A percentile compares a stretch with the other conserved stretches of the same genome.
Evolutionary conservation across 225 moss, liverwort and hornwort genomes (phyloP).

Genomic region (Neckera pumila): DNA sequence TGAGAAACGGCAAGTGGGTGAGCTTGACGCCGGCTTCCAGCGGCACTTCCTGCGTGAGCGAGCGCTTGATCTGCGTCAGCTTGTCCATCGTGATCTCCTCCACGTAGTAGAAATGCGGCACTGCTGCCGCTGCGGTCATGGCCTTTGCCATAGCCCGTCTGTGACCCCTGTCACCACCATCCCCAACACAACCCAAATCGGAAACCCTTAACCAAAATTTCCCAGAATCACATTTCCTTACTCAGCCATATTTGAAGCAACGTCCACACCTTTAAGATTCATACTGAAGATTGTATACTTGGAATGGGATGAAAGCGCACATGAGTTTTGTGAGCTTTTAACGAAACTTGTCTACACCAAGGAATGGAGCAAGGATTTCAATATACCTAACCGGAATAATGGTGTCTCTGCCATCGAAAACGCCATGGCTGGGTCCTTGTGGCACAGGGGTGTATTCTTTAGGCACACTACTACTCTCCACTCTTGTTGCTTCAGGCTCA

Average conservation of each 20-base stretch:
- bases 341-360: not conserved
- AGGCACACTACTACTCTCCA: not conserved
- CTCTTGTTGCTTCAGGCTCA: not conserved
- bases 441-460: slow-evolving; percentile 23
- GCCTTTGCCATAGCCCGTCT: slow-evolving; percentile 86
- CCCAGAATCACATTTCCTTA: no score
- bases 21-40: slow-evolving; percentile 63
- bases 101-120: slow-evolving; percentile 87
- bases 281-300: not conserved
- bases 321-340: not conserved
- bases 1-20: slow-evolving; percentile 72
- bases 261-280: no score
- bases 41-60: slow-evolving; percentile 27
- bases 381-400: slow-evolving; percentile 69
- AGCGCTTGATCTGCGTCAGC: slow-evolving; percentile 42
- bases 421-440: slow-evolving; percentile 16
- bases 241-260: not conserved
- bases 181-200: not conserved
- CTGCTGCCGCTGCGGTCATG: slow-evolving; percentile 71
- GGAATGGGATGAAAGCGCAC: not conserved
- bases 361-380: not conserved
- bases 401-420: slow-evolving; percentile 33
- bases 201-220: not conserved
- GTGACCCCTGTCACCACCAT: slow-evolving; percentile 45
- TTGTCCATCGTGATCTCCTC: slow-evolving; percentile 75